Evolutionary conservation across 495 filamentous ascomycete species (phyloP).

Genomic region (Hypoxylon lienhwacheense): DNA sequence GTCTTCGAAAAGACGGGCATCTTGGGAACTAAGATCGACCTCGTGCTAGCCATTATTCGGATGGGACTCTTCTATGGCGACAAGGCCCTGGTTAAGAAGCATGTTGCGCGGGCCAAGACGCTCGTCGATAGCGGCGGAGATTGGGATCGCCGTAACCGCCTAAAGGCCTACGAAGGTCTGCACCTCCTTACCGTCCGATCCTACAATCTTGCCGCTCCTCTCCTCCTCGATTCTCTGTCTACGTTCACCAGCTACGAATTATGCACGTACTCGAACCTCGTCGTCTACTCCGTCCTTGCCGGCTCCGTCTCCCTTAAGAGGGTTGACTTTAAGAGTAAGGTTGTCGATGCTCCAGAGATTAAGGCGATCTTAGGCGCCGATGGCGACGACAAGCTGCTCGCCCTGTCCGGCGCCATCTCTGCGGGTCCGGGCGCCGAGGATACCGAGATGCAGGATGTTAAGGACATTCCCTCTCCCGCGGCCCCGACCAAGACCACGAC

Average conservation of each 20-base stretch:
- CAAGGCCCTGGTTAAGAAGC: slow-evolving; percentile 86
- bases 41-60: slow-evolving; percentile 93
- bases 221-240: slow-evolving; percentile 92
- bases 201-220: slow-evolving; percentile 84
- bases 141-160: slow-evolving; percentile 95
- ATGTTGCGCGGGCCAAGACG: slow-evolving; percentile 83
- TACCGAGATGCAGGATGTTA: slow-evolving; percentile 73
- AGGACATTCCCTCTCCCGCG: slow-evolving; percentile 42
- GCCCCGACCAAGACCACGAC: slow-evolving; percentile 62
- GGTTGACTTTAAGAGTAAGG: slow-evolving; percentile 98
- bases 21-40: slow-evolving; percentile 93
- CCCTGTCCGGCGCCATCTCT: slow-evolving; percentile 72
- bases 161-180: slow-evolving; percentile 97
- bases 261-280: slow-evolving; percentile 90
- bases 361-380: slow-evolving; percentile 86
- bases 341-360: slow-evolving; percentile 97
- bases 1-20: slow-evolving; percentile 92
- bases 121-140: slow-evolving; percentile 93
- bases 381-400: slow-evolving; percentile 80
- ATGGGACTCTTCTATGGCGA: slow-evolving; percentile 96
- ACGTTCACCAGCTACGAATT: slow-evolving; percentile 99
- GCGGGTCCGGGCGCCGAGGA: slow-evolving; percentile 77
- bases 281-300: slow-evolving; percentile 93
- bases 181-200: slow-evolving; percentile 89
- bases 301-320: slow-evolving; percentile 93